Evolutionary conservation across 2,329 filamentous ascomycete genomes (phyloP), one percentile per base, ranked within the genome.

Genomic region (Geosmithia putterillii): DNA sequence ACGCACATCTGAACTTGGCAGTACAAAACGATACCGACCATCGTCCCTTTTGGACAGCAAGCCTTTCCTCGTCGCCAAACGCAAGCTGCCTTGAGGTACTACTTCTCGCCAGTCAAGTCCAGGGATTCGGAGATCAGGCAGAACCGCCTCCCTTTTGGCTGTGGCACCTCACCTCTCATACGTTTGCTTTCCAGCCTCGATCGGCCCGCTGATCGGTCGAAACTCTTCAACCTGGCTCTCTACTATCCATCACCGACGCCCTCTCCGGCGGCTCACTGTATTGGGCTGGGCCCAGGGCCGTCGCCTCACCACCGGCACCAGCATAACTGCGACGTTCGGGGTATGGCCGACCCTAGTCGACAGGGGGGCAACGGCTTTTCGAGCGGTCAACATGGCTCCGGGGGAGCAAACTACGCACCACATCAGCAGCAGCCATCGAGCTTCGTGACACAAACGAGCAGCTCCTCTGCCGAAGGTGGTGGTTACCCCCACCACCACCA

Each of bases 261-360:
- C 62, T 76, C 78, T 69, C 79, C 78, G 68, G 73, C 71, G 69
- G 73, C 73, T 67, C 73, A 76, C 68, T 74, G 73, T 70, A 70
- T 37, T n/a, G 42, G 37, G 23, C 40, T 76, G 59, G 71, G 75
- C 70, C 70, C 73, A 64, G 69, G 66, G 65, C 66, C 69, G 61
- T 66, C 67, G 63, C n/a, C n/a, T n/a, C n/a, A n/a, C n/a, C n/a
- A n/a, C n/a, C n/a, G n/a, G n/a, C n/a, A n/a, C n/a, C n/a, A n/a
- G n/a, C 60, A 64, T 57, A 64, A 70, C 62, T 62, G 66, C 61
- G 64, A 67, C 57, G 61, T 69, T 69, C 60, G 64, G 65, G 79
- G 77, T 60, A 92, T 92, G 86, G 86, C 90, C 71, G 79, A 83
- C 66, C 77, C 81, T 68, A 76, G 76, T 64, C 78, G 75, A 59